Base-by-base conservation (phyloP, 495 filamentous ascomycete species). In the Neurospora sp. region DNA sequence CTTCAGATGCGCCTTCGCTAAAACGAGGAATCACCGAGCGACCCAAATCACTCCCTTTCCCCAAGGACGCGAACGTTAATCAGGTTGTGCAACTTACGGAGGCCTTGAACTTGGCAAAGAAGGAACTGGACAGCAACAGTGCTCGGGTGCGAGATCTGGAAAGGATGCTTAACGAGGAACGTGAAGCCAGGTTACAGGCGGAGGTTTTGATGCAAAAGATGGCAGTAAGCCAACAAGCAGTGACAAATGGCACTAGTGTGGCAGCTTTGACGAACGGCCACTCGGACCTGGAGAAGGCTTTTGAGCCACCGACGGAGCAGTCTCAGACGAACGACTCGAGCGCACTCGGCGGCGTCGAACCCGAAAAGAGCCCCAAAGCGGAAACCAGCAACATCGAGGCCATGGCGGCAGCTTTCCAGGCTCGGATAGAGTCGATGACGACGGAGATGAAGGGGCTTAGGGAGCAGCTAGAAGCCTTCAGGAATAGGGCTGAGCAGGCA, bases 11-110 rank as follows among this genome's bases (percentile, higher is more conserved):
- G 70, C 85, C 89, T 0, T 84, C 91, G 9, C 79, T 96, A 40
- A 93, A 92, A 75, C 86, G 94, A 68, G 85, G 85, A 40, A 91
- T 93, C 41, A 95, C 92, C 1, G 93, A 96, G 74, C 89, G 90
- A 68, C 87, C 89, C 1, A 92, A 90, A 78, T 80, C 85, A 3
- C 82, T 82, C 61, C 77, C 85, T 9, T 84, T 84, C 31, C 85
- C 88, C 73, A 91, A 89, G 42, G 87, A 89, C 69, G 85, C 88
- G 44, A 82, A 83, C 44, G 87, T 90, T 8, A 89, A 89, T 72
- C 92, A 95, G 77, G 93, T 96, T 42, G 78, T 93, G 14, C 88
- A 89, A 9, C 85, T 99, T 8, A 90, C 94, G 35, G 94, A 97
- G 79, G 91, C 91, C 18, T 84, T 99, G 48, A 91, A 89, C 14